Percentiles rank a stretch among this genome's conserved stretches.
Conservation (phyloP, 1,284 basidiomycete genomes). For the Ustilago xerochloae region DNA sequence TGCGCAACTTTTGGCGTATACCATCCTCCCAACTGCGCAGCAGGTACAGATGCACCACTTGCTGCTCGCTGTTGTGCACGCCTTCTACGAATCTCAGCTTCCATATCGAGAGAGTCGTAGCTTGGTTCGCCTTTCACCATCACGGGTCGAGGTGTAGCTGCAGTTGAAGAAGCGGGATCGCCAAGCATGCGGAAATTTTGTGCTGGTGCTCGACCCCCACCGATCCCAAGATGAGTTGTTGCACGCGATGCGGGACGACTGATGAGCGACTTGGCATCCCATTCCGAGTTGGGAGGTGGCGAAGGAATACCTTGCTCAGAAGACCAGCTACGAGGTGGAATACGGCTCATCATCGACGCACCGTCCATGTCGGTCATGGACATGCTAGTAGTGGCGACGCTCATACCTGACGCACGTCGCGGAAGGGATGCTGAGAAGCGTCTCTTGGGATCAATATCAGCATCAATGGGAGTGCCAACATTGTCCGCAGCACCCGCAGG, state of each 20-base stretch:
- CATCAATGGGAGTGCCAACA: constrained; percentile 8
- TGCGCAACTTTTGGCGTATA: constrained; percentile 45
- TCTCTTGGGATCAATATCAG: constrained; percentile 16
- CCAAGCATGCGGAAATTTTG: constrained; percentile 43
- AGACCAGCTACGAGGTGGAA: constrained; percentile 54
- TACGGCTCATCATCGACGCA: constrained; percentile 32
- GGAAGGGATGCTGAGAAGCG: constrained; percentile 30
- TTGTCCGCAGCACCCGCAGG: constrained; percentile 10
- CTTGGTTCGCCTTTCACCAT: constrained; percentile 36
- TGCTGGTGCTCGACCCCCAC: constrained; percentile 17
- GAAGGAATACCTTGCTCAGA: constrained; percentile 48
- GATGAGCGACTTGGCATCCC: constrained; percentile 36
- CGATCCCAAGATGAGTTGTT: constrained; percentile 14
- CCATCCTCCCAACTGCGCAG: constrained; percentile 46
- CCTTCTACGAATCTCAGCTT: constrained; percentile 51
- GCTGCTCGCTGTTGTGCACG: constrained; percentile 39
- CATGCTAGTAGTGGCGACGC: constrained; percentile 22
- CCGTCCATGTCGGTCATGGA: constrained; percentile 30
- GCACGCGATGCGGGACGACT: constrained; percentile 38
- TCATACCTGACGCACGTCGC: constrained; percentile 25
- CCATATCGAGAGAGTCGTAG: constrained; percentile 56
- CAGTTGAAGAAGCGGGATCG: constrained; percentile 18
- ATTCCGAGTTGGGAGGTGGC: constrained; percentile 55
- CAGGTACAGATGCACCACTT: constrained; percentile 14
- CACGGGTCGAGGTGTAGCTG: constrained; percentile 33